Evolutionary conservation across 768 basidiomycete genomes (phyloP).

Genomic region (Pleurotus platypus): DNA sequence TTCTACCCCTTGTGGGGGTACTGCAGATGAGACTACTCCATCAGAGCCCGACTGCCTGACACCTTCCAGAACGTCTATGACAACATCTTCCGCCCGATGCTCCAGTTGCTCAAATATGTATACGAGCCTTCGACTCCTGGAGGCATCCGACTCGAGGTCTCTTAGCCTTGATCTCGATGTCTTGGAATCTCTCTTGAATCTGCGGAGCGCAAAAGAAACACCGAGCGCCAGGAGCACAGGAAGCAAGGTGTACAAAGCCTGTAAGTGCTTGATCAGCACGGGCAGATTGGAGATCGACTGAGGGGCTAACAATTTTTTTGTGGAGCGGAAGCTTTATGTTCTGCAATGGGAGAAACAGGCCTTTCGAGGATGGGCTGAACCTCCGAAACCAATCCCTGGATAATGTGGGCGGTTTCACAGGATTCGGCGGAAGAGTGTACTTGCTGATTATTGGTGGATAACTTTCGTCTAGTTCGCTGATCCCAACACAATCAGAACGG

Average conservation of each 20-base stretch:
- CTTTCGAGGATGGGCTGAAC: slow-evolving; percentile 9
- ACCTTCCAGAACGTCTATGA: slow-evolving; percentile 12
- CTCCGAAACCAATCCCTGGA: slow-evolving; percentile 1
- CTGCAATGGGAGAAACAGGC: slow-evolving; percentile 4
- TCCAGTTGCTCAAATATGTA: slow-evolving; percentile 1
- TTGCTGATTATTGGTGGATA: slow-evolving; percentile 2
- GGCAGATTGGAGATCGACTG: neutral
- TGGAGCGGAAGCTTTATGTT: slow-evolving; percentile 5
- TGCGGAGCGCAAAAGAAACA: slow-evolving; percentile 1
- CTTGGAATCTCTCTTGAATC: slow-evolving; percentile 4
- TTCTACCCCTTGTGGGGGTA: neutral
- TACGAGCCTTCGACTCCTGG: slow-evolving; percentile 21
- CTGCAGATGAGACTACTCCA: slow-evolving; percentile 10
- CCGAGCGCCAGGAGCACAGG: neutral
- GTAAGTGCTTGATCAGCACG: neutral
- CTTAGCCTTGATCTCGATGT: neutral
- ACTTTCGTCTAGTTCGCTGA: neutral
- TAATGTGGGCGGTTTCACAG: neutral
- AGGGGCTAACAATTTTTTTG: slow-evolving; percentile 1
- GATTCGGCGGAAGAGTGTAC: slow-evolving; percentile 2
- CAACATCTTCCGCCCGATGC: neutral
- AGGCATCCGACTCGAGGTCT: neutral
- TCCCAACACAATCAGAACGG: neutral
- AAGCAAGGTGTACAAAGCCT: neutral
- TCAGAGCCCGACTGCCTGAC: slow-evolving; percentile 21